Conservation (phyloP, 306 rosid genomes). For the Lathyrus tuberosus region DNA sequence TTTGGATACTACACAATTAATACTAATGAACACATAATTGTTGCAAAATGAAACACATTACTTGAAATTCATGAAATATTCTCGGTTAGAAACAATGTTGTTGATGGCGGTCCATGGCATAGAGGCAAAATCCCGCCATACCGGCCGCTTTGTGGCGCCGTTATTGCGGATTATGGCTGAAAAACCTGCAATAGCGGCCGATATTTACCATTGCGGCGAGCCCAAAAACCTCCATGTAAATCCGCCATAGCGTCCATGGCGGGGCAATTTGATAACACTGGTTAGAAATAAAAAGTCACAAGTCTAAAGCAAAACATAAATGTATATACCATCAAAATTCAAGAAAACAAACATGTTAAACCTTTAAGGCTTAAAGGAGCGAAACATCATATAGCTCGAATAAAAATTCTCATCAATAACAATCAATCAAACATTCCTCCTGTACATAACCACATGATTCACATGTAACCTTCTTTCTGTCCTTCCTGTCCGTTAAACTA, state of each 20-base stretch:
- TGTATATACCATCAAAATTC: neutral
- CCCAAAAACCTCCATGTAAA: too few species aligned
- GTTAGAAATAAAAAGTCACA: neutral
- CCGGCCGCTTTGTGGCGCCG: too few species aligned
- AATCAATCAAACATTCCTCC: neutral
- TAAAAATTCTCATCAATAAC: neutral
- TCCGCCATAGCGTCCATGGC: too few species aligned
- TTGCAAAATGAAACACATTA: neutral
- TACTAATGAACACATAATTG: neutral
- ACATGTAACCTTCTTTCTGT: neutral
- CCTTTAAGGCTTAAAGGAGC: neutral
- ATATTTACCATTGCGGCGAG: too few species aligned
- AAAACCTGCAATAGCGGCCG: too few species aligned
- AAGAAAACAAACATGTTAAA: neutral
- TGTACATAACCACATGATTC: neutral
- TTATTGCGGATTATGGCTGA: too few species aligned
- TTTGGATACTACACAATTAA: neutral
- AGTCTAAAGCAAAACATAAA: neutral
- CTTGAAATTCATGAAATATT: neutral
- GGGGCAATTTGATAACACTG: too few species aligned
- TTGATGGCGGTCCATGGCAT: too few species aligned
- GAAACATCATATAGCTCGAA: neutral
- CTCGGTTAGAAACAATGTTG: neutral
- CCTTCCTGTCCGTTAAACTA: neutral
- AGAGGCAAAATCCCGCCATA: too few species aligned